Percentiles rank a stretch among this genome's conserved stretches.
phyloP scores from a whole-genome alignment of 176 grass and related monocot genomes.

The Urochloa ruziziensis region DNA sequence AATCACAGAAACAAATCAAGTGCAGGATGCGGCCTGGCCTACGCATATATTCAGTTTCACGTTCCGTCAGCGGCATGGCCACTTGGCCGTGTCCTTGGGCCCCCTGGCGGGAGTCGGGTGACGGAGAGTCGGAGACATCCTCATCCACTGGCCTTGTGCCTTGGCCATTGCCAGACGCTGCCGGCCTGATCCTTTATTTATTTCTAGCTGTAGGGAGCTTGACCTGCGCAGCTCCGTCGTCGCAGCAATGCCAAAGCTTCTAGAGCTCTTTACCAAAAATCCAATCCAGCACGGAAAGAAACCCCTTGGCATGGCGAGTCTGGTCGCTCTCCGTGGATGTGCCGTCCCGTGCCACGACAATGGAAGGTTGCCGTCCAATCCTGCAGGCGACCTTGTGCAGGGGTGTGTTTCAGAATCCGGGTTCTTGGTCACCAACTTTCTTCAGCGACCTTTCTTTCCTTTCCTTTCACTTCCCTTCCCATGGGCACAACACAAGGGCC shows the following conservation, averaged over 20 bases:
- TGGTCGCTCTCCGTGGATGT: background rate
- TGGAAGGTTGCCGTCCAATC: background rate
- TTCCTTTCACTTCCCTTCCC: background rate
- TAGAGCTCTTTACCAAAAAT: background rate
- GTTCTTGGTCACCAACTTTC: background rate
- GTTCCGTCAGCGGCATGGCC: background rate
- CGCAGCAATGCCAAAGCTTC: background rate
- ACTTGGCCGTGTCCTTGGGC: background rate
- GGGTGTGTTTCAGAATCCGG: background rate
- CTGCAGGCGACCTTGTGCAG: background rate
- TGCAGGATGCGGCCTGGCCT: background rate
- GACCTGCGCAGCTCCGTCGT: no score
- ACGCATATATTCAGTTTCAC: background rate
- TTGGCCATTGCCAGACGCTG: background rate
- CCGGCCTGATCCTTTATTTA: no score
- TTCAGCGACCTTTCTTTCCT: background rate
- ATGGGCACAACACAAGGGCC: background rate
- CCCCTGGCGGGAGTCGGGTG: no score
- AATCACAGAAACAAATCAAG: background rate
- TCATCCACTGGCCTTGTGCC: background rate
- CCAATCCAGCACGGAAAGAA: background rate
- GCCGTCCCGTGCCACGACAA: background rate
- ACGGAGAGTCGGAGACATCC: background rate
- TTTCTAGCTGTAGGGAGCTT: no score
- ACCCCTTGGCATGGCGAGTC: background rate